A percentile compares a stretch with the other conserved stretches of the same genome.
Evolutionary conservation across 441 rosid species (phyloP).

Genomic region (Bruguiera hainesii): DNA sequence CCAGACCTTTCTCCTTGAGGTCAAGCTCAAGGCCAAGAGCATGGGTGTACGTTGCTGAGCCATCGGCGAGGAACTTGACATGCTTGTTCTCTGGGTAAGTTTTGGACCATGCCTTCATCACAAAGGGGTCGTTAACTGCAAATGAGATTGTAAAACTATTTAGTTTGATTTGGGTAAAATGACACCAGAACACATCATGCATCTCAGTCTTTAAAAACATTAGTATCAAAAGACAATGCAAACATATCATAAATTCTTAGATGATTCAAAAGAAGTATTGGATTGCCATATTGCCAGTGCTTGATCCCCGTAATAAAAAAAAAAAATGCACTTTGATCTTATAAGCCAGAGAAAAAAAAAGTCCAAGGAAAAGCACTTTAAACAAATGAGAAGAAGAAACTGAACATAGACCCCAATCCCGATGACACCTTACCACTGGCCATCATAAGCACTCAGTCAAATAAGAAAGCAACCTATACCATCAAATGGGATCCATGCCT

Average conservation of each 20-base stretch:
- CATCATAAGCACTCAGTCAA: too few relatives aligned
- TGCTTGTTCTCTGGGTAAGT: conserved; percentile 88
- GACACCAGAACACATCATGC: background rate
- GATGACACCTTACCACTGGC: too few relatives aligned
- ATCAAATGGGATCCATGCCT: too few relatives aligned
- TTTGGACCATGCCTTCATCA: conserved; percentile 97
- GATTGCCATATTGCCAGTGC: too few relatives aligned
- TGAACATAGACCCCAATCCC: too few relatives aligned
- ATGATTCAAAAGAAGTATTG: too few relatives aligned
- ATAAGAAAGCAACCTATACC: too few relatives aligned
- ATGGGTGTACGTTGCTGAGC: conserved; percentile 74
- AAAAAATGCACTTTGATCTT: too few relatives aligned
- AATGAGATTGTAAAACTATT: background rate
- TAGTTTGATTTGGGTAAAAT: background rate
- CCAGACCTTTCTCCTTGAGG: conserved; percentile 78
- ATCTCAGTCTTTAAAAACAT: background rate
- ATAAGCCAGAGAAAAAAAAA: too few relatives aligned
- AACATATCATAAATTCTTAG: background rate
- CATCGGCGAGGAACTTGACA: conserved; percentile 87
- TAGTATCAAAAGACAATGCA: background rate
- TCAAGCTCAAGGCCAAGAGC: conserved; percentile 94
- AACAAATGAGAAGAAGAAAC: too few relatives aligned
- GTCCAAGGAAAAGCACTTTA: too few relatives aligned
- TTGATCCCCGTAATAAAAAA: too few relatives aligned
- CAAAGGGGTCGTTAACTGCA: conserved; percentile 89